These are phyloP conservation scores for Bothriochloa decipiens DNA, from an alignment of 176 grass and related monocot genomes.

Conservation along the genomic window DNA sequence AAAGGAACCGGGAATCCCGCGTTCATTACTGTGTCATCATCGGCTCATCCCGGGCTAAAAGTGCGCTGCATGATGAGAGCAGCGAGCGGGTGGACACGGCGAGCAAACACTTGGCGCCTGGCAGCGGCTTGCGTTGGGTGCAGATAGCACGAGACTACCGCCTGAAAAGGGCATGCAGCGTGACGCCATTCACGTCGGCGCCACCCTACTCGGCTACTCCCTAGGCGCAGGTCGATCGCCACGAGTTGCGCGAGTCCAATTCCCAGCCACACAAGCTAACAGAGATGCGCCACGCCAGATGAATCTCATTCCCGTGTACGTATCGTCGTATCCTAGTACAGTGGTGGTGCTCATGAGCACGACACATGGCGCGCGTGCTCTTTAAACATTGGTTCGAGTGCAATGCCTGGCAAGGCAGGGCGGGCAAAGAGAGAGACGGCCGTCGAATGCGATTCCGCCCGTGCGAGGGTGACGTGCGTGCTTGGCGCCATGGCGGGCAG, in stretches of 20 bases:
- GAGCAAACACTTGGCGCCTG: not conserved
- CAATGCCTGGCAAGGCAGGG: constrained; percentile 42
- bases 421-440: not conserved
- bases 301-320: not conserved
- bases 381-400: not conserved
- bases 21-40: too few species aligned
- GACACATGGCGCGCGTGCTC: not conserved
- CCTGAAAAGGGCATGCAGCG: not conserved
- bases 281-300: not conserved
- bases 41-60: not conserved
- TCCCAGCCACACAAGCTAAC: not conserved
- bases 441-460: not conserved
- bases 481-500: not conserved
- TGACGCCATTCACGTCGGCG: not conserved
- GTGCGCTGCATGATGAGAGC: constrained; percentile 3
- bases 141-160: too few species aligned
- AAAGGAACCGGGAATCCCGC: not conserved
- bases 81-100: constrained; percentile 24
- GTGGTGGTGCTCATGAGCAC: not conserved
- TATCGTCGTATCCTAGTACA: too few species aligned
- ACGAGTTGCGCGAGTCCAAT: not conserved
- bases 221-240: not conserved
- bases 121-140: too few species aligned
- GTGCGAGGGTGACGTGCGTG: not conserved
- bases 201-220: too few species aligned